phyloP scores from a whole-genome alignment of 495 filamentous ascomycete species.

The Penicillium malachiteum region DNA sequence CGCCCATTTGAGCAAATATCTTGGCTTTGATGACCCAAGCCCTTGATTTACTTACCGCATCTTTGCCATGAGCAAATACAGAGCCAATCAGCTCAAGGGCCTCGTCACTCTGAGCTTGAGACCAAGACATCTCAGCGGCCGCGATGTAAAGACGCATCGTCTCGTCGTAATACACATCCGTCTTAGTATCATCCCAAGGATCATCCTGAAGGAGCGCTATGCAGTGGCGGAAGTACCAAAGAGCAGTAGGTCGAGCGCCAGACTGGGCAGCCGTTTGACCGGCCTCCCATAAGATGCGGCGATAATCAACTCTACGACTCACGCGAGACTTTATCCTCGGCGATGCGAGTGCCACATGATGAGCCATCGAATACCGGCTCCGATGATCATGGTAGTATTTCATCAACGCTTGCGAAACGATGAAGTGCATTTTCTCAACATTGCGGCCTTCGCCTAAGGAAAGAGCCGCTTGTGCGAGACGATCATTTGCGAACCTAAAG shows the following conservation, averaged over 20 bases:
- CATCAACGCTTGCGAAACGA: conserved; percentile 75
- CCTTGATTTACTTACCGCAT: conserved; percentile 70
- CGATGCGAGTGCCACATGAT: conserved; percentile 72
- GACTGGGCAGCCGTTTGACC: conserved; percentile 74
- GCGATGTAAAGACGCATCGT: conserved; percentile 71
- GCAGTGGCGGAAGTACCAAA: conserved; percentile 73
- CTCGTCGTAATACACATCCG: conserved; percentile 84
- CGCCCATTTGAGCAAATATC: conserved; percentile 68
- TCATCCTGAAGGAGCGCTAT: conserved; percentile 74
- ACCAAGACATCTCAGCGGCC: conserved; percentile 79
- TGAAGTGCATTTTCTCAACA: conserved; percentile 78
- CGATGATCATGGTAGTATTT: conserved; percentile 62
- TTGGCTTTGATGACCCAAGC: conserved; percentile 77
- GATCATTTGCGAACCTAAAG: conserved; percentile 76
- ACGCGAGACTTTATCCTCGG: conserved; percentile 68
- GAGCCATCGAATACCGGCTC: conserved; percentile 65
- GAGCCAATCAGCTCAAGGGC: conserved; percentile 63
- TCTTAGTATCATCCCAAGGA: conserved; percentile 67
- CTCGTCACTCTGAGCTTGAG: conserved; percentile 63
- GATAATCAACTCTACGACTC: conserved; percentile 57
- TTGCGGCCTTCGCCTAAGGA: conserved; percentile 64
- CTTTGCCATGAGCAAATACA: conserved; percentile 64
- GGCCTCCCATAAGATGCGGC: conserved; percentile 72
- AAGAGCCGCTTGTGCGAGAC: conserved; percentile 74
- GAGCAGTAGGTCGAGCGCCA: conserved; percentile 73